Base-by-base conservation (phyloP, 2,329 filamentous ascomycete genomes). In the Cercospora brassicicola region DNA sequence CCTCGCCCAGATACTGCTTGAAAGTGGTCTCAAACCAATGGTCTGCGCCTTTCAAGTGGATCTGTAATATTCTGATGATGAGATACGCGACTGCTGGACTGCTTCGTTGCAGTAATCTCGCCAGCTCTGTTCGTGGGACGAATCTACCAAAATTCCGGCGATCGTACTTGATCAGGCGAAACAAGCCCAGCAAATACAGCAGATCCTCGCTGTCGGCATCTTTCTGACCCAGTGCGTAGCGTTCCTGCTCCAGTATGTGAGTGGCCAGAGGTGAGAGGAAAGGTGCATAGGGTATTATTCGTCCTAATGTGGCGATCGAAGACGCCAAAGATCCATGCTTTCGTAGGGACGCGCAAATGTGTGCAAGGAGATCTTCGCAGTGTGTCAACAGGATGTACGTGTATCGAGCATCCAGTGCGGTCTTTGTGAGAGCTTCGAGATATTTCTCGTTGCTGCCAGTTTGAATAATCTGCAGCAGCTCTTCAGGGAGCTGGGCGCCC, bases 161-260 rank as follows among this genome's bases (percentile, higher is more conserved):
- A 77, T 97, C 90, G 76, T 91, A 91, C 75, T 88, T 91, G 69
- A 97, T 83, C 18, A 98, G 85, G 72, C 95, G 88, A 82, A 93
- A 96, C 45, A 90, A 80, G 42, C 92, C 87, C 59, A 96, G 81
- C 13, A 96, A 83, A 57, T 76, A 78, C 15, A 68, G 45, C 15
- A 73, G 15, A 39, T 73, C 66, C 7, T 74, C 71, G 15, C 72
- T 67, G 31, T 71, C 66, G 23, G 67, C 66, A 26, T 67, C 23
- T 7, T 45, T 48, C 11, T 23, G 20, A 9, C 62, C 62, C 15
- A 73, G 67, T 8, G 26, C 18, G 57, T 72, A 70, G 4, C 59
- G 55, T 64, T 77, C 73, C 20, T 36, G 59, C 18, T 66, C 65
- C 28, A 78, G 65, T 4, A 74, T 30, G 15, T 67, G 63, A 28